A percentile compares a stretch with the other conserved stretches of the same genome.
These are phyloP conservation scores for Corymbia calophylla DNA, from an alignment of 441 rosid genomes.

Conservation along the genomic window DNA sequence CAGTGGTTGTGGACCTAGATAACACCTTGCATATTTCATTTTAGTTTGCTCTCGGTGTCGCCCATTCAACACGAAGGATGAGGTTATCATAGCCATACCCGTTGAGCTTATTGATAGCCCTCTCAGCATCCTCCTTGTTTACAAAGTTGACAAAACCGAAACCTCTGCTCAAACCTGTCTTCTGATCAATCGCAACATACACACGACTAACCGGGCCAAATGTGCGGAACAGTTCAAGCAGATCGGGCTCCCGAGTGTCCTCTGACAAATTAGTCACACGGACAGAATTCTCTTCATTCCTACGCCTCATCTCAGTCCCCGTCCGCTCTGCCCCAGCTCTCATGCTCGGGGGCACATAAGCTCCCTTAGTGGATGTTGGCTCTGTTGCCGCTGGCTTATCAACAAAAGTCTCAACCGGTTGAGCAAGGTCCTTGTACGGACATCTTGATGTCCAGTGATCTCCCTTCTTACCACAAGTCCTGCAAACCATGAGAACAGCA, in stretches of 20 bases:
- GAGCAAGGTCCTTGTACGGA: conserved; percentile 70
- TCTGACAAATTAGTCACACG: conserved; percentile 60
- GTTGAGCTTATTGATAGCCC: conserved; percentile 57
- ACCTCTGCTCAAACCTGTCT: conserved; percentile 60
- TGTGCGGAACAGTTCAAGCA: conserved; percentile 59
- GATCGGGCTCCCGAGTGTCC: conserved; percentile 57
- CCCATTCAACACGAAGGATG: conserved; percentile 73
- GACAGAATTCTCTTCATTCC: conserved; percentile 66
- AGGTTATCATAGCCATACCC: conserved; percentile 74
- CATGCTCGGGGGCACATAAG: conserved; percentile 58
- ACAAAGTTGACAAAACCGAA: conserved; percentile 65
- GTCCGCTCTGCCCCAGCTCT: conserved; percentile 48
- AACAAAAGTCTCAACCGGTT: conserved; percentile 26
- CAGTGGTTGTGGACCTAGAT: not conserved
- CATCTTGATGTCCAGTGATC: conserved; percentile 74
- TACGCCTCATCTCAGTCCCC: conserved; percentile 61
- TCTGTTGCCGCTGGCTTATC: conserved; percentile 48
- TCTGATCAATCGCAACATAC: conserved; percentile 62
- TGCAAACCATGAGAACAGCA: conserved; percentile 65
- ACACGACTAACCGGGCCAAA: conserved; percentile 56
- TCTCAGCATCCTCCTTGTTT: conserved; percentile 55
- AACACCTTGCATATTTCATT: not conserved
- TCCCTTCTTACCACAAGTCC: conserved; percentile 64
- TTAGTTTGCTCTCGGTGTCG: conserved; percentile 56
- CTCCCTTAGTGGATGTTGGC: conserved; percentile 21